Base-by-base conservation (phyloP, 306 rosid species). In the Neltuma alba region DNA sequence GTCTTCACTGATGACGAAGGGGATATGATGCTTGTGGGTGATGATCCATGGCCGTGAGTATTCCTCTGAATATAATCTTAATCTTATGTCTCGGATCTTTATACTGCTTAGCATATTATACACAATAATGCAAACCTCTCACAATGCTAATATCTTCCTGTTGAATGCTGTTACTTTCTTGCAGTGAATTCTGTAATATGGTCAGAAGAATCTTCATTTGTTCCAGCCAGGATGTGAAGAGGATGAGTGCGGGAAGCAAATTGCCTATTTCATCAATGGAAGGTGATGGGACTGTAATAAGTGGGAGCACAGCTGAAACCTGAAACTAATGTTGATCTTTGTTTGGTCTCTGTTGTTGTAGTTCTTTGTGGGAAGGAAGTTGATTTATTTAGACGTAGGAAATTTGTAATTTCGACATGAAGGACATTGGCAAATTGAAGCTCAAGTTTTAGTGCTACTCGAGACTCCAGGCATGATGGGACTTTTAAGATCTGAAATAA, bases 1-100 rank as follows among this genome's bases (percentile, higher is more conserved):
- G 91, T 90, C 79, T 95, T 87, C 83, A 92, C 94, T 11, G 99
- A 96, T 71, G 92, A 93, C 47, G 99, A 96, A 84, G 97, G 98
- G 65, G 99, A 95, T 83, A 91, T 71, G 85, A 95, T 92, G 99
- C 96, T 91, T 42, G 85, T 89, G 54, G 98, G 98, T 7, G 98
- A 95, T 61, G 90, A 92, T 83, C 92, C 91, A 0, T 95, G 99
- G 99, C 88, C 69, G 98, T 95, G 84, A 93, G 99, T 86, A 89
- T 63, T 58, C 71, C 66, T 61, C 83, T 80, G 63, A 75, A 34
- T 62, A 65, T 62, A 11, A 34, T 45, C 48, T 52, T 66, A 48
- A 40, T 47, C 55, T 2, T 25, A 42, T 25, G 75, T 18, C 63
- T 1, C 58, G 40, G 20, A 64, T 64, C 2, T 1, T 18, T 34